These are phyloP conservation scores for Tirmania nivea DNA, from an alignment of 495 filamentous ascomycete species.

Conservation along the genomic window DNA sequence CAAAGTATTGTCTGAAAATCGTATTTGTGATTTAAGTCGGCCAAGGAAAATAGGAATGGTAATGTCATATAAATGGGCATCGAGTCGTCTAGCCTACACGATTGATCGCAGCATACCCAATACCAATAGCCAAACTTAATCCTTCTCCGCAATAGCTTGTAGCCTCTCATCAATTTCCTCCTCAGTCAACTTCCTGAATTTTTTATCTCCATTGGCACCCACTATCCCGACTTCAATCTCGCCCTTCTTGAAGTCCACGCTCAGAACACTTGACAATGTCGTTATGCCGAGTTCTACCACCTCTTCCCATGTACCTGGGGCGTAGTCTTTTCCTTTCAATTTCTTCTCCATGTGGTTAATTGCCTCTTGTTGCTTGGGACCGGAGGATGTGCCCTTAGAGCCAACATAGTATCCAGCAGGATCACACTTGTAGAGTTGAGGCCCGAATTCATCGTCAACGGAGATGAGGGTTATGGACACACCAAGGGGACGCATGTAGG, in stretches of 20 bases:
- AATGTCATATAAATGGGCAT: too few species aligned
- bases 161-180: conserved; percentile 96
- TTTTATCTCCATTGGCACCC: conserved; percentile 55
- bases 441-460: conserved; percentile 73
- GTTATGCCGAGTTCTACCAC: conserved; percentile 93
- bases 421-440: conserved; percentile 97
- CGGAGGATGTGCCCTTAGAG: conserved; percentile 92
- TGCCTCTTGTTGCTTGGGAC: conserved; percentile 95
- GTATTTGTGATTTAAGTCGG: too few species aligned
- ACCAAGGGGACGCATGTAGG: conserved; percentile 93
- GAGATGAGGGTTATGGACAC: conserved; percentile 89
- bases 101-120: too few species aligned
- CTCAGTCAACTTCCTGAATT: conserved; percentile 80
- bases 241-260: conserved; percentile 98
- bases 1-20: too few species aligned
- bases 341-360: conserved; percentile 97
- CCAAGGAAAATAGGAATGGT: too few species aligned
- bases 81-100: too few species aligned
- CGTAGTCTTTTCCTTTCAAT: conserved; percentile 96
- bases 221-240: conserved; percentile 96
- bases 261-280: conserved; percentile 81
- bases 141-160: conserved; percentile 95
- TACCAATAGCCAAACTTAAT: conserved; percentile 30
- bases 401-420: conserved; percentile 93
- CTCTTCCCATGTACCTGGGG: conserved; percentile 85